Percentiles rank a stretch among this genome's conserved stretches.
These are phyloP conservation scores for Smallanthus sonchifolius DNA, from an alignment of 129 eudicot genomes.

Conservation along the genomic window DNA sequence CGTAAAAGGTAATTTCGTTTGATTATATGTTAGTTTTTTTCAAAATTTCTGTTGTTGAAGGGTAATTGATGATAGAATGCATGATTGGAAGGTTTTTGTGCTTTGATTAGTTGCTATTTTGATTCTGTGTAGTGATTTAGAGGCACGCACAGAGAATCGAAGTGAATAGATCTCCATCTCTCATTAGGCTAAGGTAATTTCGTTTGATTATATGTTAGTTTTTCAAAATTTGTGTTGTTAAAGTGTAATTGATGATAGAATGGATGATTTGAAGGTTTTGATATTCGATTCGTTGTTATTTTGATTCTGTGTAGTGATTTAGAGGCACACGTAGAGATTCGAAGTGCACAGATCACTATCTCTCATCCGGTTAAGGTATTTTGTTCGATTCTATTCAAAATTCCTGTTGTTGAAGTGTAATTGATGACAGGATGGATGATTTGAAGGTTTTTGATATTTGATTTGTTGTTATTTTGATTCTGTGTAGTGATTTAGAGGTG, in stretches of 20 bases:
- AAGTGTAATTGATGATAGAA: too few relatives aligned
- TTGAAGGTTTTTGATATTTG: too few relatives aligned
- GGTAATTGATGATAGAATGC: not conserved
- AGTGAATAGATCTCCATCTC: conserved; percentile 6
- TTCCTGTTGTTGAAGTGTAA: too few relatives aligned
- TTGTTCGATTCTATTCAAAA: too few relatives aligned
- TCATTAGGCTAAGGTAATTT: not conserved
- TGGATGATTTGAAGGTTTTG: not conserved
- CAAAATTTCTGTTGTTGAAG: not conserved
- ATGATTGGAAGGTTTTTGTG: not conserved
- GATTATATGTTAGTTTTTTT: not conserved
- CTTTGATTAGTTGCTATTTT: not conserved
- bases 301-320: not conserved
- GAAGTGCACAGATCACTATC: conserved; percentile 1
- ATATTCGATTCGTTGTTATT: not conserved
- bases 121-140: not conserved
- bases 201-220: not conserved
- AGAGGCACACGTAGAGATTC: not conserved
- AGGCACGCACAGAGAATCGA: not conserved
- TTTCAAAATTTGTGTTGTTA: too few relatives aligned
- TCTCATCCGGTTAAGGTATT: not conserved
- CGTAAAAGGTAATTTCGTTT: not conserved
- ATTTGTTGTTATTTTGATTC: too few relatives aligned
- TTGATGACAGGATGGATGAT: too few relatives aligned
- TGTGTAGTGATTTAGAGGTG: not conserved